Base-by-base conservation (phyloP, 2,329 filamentous ascomycete species). In the Tolypocladium amazonense region DNA sequence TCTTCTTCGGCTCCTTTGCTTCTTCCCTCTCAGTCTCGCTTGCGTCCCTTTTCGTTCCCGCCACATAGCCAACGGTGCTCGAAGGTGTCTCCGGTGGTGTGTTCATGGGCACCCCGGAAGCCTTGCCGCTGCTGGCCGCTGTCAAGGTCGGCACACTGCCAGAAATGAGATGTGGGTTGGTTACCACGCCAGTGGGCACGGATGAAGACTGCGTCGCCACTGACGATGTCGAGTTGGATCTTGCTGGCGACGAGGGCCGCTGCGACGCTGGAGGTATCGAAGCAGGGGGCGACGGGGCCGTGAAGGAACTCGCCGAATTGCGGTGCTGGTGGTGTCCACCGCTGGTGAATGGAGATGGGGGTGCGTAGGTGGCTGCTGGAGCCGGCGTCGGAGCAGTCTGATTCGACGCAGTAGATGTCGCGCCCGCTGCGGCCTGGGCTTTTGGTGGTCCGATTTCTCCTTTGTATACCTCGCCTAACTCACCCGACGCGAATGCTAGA, bases 21-120 rank as follows among this genome's bases (percentile, higher is more conserved):
- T 82, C 78, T 20, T 81, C 80, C 55, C 79, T 78, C 39, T 84
- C 84, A 30, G 76, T 77, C 61, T 83, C 82, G 30, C 77, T 80
- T 15, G 78, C 78, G 35, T 87, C 84, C 63, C 84, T 76, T 70
- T 87, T 87, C 20, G 75, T 73, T 37, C 81, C 81, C 3, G 71
- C 69, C 54, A 68, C 68, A 45, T 68, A 66, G 30, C 66, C 67
- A 23, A 68, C 65, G 1, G 68, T 64, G 53, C 70, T 72, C 47
- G 81, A 80, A 7, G 93, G 93, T 3, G 93, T 97, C 71, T 96
- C 89, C 0, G 93, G 94, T 2, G 94, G 93, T 9, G 93, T 97
- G 43, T 89, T 90, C 67, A 96, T 84, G 0, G 92, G 89, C 52
- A 95, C 76, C 0, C 81, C 80, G 0, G 79, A 77, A 3, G 83